Base-by-base conservation (phyloP, 352 stramenopile species). In the Globisporangium perplexum region DNA sequence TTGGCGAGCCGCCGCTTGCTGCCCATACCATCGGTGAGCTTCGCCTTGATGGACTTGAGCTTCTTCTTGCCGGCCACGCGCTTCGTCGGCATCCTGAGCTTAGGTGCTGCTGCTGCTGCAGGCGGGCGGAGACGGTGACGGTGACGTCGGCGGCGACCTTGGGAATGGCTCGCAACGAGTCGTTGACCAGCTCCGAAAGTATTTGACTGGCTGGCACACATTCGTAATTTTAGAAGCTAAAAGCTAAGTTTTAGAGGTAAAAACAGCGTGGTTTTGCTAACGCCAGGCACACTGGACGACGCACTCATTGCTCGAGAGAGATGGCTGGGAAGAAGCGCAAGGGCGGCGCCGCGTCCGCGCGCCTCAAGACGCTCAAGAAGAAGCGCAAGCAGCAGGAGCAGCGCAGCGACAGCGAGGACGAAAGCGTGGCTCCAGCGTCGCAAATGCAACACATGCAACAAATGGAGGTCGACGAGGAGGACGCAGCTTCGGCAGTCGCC, bases 61-160 rank as follows among this genome's bases (percentile, higher is more conserved):
- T 94, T 94, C 74, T 91, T 94, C 81, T 92, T 92, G 4, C 84
- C 84, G 53, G 91, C 90, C 12, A 94, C 81, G 66, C 84, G 81
- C 64, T 94, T 94, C 47, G 84, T 92, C 62, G 77, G 72, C 84
- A 94, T 94, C 60, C 42, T 46, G 20, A n/a, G n/a, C n/a, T n/a
- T n/a, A n/a, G n/a, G n/a, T n/a, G n/a, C n/a, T n/a, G n/a, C n/a
- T n/a, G n/a, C n/a, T 30, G 7, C 33, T 57, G 26, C 45, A 15
- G 24, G 24, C 12, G 18, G 6, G 23, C 17, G 44, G 10, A 31
- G 42, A 20, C 11, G 23, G 2, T n/a, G 20, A 15, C 17, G 43
- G 11, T 22, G 43, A 5, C 28, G 43, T 11, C n/a, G 43, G 43
- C 10, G 11, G 23, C 11, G 17, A 10, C n/a, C n/a, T n/a, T n/a